Conservation (phyloP, 176 grass and related monocot genomes). For the Panicum miliaceum region DNA sequence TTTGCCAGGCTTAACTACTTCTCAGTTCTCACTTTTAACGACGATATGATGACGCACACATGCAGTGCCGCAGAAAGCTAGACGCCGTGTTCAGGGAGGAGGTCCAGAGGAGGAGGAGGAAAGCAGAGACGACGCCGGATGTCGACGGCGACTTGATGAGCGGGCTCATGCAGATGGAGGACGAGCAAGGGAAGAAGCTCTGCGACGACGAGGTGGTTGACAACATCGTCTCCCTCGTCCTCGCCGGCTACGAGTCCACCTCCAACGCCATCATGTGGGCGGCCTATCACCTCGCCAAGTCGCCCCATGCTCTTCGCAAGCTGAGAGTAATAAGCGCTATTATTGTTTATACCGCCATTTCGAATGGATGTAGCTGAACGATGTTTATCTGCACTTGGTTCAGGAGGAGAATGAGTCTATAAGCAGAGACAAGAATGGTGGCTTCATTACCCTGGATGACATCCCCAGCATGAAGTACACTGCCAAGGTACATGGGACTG, state of each 20-base stretch:
- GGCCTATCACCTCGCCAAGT: conserved; percentile 43
- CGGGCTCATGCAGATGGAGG: conserved; percentile 41
- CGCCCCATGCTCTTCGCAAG: conserved; percentile 36
- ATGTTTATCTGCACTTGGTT: background rate
- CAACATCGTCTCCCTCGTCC: conserved; percentile 40
- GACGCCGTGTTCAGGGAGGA: conserved; percentile 38
- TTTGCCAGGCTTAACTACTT: background rate
- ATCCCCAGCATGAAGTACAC: conserved; percentile 40
- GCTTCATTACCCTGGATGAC: conserved; percentile 40
- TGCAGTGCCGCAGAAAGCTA: conserved; percentile 34
- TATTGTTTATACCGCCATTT: background rate
- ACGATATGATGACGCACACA: background rate
- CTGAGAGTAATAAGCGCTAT: conserved; percentile 36
- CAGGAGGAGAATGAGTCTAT: conserved; percentile 28
- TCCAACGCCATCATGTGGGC: conserved; percentile 48
- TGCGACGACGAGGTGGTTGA: conserved; percentile 40
- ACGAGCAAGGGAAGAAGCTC: conserved; percentile 43
- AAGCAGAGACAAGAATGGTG: conserved; percentile 32
- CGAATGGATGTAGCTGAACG: too few species aligned
- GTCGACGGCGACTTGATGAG: conserved; percentile 8
- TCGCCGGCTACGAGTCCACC: conserved; percentile 46
- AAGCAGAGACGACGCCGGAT: background rate
- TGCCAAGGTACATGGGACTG: conserved; percentile 5
- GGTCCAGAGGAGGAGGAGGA: conserved; percentile 42
- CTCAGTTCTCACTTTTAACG: too few species aligned